A percentile compares a stretch with the other conserved stretches of the same genome.
Conservation (phyloP, 108 stramenopile genomes). For the Seminavis robusta region DNA sequence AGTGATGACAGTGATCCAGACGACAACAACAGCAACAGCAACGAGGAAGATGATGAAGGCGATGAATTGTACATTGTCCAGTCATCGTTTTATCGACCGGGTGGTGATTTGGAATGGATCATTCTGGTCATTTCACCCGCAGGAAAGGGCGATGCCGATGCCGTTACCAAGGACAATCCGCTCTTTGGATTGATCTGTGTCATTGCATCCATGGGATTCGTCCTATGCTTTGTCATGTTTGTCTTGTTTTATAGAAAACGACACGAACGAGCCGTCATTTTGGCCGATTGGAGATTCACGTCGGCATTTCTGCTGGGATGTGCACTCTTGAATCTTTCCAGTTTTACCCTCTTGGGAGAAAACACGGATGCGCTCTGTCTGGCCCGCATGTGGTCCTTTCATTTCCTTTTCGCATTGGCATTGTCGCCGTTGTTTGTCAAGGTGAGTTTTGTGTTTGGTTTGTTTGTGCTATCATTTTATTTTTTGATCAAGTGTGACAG, state of each 20-base stretch:
- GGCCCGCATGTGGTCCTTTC: slow-evolving; percentile 19
- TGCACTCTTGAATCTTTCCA: slow-evolving; percentile 29
- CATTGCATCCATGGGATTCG: slow-evolving; percentile 15
- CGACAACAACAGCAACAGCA: no score
- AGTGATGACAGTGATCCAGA: no score
- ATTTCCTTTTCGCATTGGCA: slow-evolving; percentile 14
- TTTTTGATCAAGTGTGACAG: no score
- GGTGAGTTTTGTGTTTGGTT: no score
- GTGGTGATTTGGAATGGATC: slow-evolving; percentile 22
- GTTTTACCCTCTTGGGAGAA: slow-evolving; percentile 14
- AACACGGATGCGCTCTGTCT: slow-evolving; percentile 27
- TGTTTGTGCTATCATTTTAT: no score
- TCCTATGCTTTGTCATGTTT: slow-evolving; percentile 16
- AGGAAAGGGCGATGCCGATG: slow-evolving; percentile 7
- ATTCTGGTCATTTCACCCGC: slow-evolving; percentile 27
- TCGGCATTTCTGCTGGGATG: slow-evolving; percentile 42
- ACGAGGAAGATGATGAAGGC: not conserved
- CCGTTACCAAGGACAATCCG: slow-evolving; percentile 19
- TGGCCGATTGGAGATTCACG: slow-evolving; percentile 43
- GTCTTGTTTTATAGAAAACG: slow-evolving; percentile 19
- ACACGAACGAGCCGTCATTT: slow-evolving; percentile 14
- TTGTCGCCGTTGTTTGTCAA: slow-evolving; percentile 19
- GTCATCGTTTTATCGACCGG: slow-evolving; percentile 15
- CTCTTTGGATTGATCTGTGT: slow-evolving; percentile 15
- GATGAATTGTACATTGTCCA: slow-evolving; percentile 13